phyloP scores from a whole-genome alignment of 1,284 basidiomycete species.

The Rhodotorula glutinis region DNA sequence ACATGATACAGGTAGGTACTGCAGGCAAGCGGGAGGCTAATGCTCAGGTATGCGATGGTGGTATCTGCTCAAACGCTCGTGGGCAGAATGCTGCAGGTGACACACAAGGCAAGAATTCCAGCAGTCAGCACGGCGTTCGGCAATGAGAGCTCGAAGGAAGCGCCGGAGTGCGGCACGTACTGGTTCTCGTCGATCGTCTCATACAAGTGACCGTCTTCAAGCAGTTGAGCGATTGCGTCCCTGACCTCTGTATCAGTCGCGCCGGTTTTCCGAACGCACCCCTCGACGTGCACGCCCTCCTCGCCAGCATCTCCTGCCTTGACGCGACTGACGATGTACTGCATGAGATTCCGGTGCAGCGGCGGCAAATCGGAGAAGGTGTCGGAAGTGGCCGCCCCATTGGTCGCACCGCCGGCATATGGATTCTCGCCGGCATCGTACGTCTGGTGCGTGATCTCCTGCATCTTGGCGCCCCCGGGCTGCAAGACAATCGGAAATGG shows the following conservation, averaged over 20 bases:
- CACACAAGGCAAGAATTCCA: too few relatives aligned
- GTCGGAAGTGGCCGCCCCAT: constrained; percentile 34
- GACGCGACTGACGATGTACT: constrained; percentile 19
- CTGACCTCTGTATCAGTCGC: constrained; percentile 54
- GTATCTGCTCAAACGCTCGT: constrained; percentile 4
- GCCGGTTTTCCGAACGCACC: constrained; percentile 29
- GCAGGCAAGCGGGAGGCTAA: background rate
- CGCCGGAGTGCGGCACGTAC: constrained; percentile 20
- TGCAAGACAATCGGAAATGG: background rate
- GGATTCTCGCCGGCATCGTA: constrained; percentile 27
- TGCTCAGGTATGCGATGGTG: background rate
- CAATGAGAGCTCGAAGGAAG: background rate
- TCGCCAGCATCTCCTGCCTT: constrained; percentile 12
- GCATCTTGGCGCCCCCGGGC: constrained; percentile 40
- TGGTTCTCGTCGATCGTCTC: constrained; percentile 52
- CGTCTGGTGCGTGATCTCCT: constrained; percentile 12
- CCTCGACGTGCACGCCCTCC: constrained; percentile 39
- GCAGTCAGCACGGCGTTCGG: background rate
- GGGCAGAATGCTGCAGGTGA: constrained; percentile 16
- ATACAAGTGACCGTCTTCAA: constrained; percentile 66
- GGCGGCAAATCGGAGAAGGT: constrained; percentile 59
- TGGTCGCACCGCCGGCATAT: constrained; percentile 13
- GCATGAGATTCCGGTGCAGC: constrained; percentile 64
- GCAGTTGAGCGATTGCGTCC: constrained; percentile 64
- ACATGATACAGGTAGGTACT: constrained; percentile 1